phyloP scores from a whole-genome alignment of 352 stramenopile species.

The Phytophthora palmivora region DNA sequence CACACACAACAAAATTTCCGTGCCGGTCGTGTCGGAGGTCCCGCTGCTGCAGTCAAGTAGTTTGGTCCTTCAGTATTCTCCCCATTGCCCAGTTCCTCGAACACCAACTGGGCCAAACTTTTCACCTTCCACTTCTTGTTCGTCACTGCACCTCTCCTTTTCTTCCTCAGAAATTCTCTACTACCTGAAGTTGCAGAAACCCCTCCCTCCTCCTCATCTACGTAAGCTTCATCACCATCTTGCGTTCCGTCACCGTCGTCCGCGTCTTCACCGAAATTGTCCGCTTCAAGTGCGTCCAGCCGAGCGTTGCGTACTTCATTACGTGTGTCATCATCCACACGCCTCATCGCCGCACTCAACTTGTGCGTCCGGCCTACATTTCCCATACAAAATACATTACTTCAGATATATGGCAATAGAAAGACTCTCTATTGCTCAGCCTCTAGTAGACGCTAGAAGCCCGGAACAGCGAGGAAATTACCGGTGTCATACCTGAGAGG shows the following conservation, averaged over 20 bases:
- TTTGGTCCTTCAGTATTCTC: slow-evolving; percentile 46
- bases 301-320: slow-evolving; percentile 85
- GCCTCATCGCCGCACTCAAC: slow-evolving; percentile 85
- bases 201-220: slow-evolving; percentile 64
- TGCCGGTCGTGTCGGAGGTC: slow-evolving; percentile 61
- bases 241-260: slow-evolving; percentile 54
- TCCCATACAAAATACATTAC: slow-evolving; percentile 14
- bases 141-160: slow-evolving; percentile 27
- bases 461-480: slow-evolving; percentile 3
- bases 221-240: slow-evolving; percentile 61
- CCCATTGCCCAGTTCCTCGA: slow-evolving; percentile 69
- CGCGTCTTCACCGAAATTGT: slow-evolving; percentile 86
- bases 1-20: slow-evolving; percentile 89
- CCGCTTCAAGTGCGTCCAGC: slow-evolving; percentile 88
- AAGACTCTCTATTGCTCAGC: background rate
- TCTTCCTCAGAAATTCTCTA: slow-evolving; percentile 44
- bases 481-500: slow-evolving; percentile 51
- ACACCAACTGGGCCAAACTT: slow-evolving; percentile 88
- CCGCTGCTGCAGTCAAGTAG: slow-evolving; percentile 78
- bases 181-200: slow-evolving; percentile 7
- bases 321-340: slow-evolving; percentile 85
- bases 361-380: slow-evolving; percentile 69
- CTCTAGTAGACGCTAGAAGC: slow-evolving; percentile 9
- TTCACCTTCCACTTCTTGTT: slow-evolving; percentile 84
- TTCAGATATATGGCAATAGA: slow-evolving; percentile 11